Evolutionary conservation across 2,329 filamentous ascomycete species (phyloP), one percentile per base, ranked within the genome.

Genomic region (Nigrograna mackinnonii): DNA sequence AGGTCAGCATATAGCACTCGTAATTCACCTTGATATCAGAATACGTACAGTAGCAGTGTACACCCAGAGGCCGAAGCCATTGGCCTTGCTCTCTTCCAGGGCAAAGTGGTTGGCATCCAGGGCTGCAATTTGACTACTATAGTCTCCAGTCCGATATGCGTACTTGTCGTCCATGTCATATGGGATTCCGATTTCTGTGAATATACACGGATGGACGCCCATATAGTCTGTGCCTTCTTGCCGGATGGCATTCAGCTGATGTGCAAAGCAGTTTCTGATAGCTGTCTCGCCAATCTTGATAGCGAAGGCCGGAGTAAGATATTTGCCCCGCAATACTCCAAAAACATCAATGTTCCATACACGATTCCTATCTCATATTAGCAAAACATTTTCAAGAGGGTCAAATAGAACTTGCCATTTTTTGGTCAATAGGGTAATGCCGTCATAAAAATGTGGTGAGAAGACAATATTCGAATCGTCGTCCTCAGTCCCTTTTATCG

Each of bases 91-190:
- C 0, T 89, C 89, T 71, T 99, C 94, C 1, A 96, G 78, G 0
- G 87, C 94, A 71, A 86, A 99, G 64, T 96, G 90, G 64, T 97
- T 99, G 39, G 95, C 94, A 69, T 99, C 94, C 75, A 99, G 86
- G 5, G 94, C 94, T 2, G 89, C 84, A 22, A 87, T 88, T 66
- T 99, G 94, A 58, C 89, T 96, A 33, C 87, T 86, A 69, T 96
- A 99, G 67, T 99, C 89, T 6, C 95, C 94, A 5, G 90, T 96
- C 70, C 90, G 89, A 72, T 99, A 99, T 1, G 94, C 94, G 60
- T 94, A 79, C 69, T 96, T 91, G 53, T 96, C 85, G 61, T 99
- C 92, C 95, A 99, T 97, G 64, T 99, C 94, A 64, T 96, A 99
- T 0, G 94, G 94, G 44, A 99, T 96, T 6, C 94, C 94, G 59